A percentile compares a stretch with the other conserved stretches of the same genome.
These are phyloP conservation scores for Bruguiera sexangula DNA, from an alignment of 345 rosid genomes.

Conservation along the genomic window DNA sequence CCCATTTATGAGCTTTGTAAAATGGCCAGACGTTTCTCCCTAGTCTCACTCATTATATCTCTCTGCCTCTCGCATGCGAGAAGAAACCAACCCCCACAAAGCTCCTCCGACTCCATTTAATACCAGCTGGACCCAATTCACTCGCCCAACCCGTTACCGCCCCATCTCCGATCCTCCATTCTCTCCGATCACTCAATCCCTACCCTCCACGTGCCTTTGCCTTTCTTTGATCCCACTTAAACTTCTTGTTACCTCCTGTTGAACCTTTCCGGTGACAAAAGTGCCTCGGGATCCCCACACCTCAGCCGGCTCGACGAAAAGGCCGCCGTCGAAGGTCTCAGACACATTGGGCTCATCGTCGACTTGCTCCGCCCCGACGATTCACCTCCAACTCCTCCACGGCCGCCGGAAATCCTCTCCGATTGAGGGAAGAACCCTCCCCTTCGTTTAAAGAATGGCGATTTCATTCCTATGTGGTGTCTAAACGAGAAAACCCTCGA, in stretches of 20 bases:
- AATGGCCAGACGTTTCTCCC: too few species aligned
- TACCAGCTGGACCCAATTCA: slow-evolving; percentile 18
- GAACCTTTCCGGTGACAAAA: slow-evolving; percentile 90
- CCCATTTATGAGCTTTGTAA: too few species aligned
- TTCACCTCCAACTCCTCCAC: slow-evolving; percentile 38
- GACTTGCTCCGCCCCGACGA: slow-evolving; percentile 68
- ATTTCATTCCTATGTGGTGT: slow-evolving; percentile 58
- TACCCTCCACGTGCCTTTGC: slow-evolving; percentile 57
- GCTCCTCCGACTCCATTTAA: slow-evolving; percentile 10
- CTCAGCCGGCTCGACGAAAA: slow-evolving; percentile 82
- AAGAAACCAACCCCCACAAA: too few species aligned
- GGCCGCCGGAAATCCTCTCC: slow-evolving; percentile 50
- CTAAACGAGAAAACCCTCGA: slow-evolving; percentile 77
- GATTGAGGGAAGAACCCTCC: slow-evolving; percentile 62
- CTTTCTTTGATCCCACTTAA: neutral
- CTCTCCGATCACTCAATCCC: slow-evolving; percentile 15
- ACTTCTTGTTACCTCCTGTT: slow-evolving; percentile 34
- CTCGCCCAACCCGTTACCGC: neutral
- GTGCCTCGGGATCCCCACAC: slow-evolving; percentile 98
- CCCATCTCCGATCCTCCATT: slow-evolving; percentile 28
- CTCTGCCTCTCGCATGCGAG: too few species aligned
- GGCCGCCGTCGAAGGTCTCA: slow-evolving; percentile 40
- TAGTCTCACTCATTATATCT: too few species aligned
- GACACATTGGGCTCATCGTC: slow-evolving; percentile 78
- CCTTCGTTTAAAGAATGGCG: slow-evolving; percentile 67